These are phyloP conservation scores for Pelargonium cotyledonis DNA, from an alignment of 441 rosid species.

Conservation along the genomic window DNA sequence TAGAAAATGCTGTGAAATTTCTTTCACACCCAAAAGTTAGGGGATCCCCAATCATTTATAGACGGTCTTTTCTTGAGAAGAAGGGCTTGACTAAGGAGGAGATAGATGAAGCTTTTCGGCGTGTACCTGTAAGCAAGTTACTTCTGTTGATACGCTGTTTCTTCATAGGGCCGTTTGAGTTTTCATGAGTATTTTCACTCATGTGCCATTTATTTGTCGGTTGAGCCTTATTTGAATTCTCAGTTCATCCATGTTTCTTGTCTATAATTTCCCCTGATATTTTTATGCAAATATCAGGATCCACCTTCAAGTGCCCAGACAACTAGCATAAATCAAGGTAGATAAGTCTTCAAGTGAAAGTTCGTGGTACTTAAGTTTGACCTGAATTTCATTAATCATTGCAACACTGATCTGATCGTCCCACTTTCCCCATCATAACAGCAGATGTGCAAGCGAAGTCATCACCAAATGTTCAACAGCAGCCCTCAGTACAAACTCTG, in stretches of 20 bases:
- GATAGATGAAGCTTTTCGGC: constrained; percentile 88
- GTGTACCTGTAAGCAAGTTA: constrained; percentile 64
- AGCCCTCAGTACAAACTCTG: constrained; percentile 42
- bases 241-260: not conserved
- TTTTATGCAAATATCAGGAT: constrained; percentile 43
- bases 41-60: constrained; percentile 78
- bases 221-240: not conserved
- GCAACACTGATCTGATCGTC: constrained; percentile 16
- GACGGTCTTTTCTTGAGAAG: constrained; percentile 88
- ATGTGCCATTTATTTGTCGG: constrained; percentile 12
- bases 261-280: constrained; percentile 8
- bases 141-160: constrained; percentile 1
- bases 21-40: constrained; percentile 87
- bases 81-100: constrained; percentile 95
- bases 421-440: constrained; percentile 19
- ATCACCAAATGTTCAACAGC: constrained; percentile 47
- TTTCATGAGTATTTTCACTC: not conserved
- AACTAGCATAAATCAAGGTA: constrained; percentile 51
- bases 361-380: constrained; percentile 16
- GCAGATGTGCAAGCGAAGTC: constrained; percentile 48
- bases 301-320: constrained; percentile 66
- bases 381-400: constrained; percentile 9
- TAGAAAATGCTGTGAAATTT: constrained; percentile 84
- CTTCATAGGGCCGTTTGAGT: not conserved
- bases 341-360: constrained; percentile 10